Percentiles rank a stretch among this genome's conserved stretches.
These are phyloP conservation scores for Penicillium fimorum DNA, from an alignment of 495 filamentous ascomycete species.

Conservation along the genomic window DNA sequence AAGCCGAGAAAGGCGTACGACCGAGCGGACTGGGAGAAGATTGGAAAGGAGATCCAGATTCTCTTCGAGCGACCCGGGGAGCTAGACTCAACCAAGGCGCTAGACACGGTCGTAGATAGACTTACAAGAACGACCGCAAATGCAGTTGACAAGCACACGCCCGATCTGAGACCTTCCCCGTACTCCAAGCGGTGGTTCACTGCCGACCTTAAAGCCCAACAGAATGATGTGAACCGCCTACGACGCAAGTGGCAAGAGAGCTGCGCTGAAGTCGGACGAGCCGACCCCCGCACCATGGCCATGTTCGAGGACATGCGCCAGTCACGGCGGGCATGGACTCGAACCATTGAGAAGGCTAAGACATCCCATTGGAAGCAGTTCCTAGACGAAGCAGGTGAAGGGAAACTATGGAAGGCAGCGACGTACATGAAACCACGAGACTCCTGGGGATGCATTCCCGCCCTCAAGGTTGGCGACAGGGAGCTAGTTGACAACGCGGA, in stretches of 20 bases:
- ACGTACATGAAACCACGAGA: conserved; percentile 16
- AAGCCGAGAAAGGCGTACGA: conserved; percentile 24
- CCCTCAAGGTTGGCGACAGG: neutral
- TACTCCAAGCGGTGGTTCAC: conserved; percentile 9
- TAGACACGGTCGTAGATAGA: neutral
- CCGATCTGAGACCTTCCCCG: neutral
- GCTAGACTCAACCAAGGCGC: neutral
- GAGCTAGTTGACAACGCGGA: neutral
- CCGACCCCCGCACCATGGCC: neutral
- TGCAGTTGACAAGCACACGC: neutral
- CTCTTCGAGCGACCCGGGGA: neutral
- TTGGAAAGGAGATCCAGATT: conserved; percentile 10
- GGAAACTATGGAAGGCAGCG: conserved; percentile 22
- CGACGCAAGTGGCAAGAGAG: neutral
- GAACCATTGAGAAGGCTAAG: conserved; percentile 15
- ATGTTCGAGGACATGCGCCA: neutral
- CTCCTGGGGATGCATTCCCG: neutral
- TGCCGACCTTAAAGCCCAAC: neutral
- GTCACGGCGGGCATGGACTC: conserved; percentile 9
- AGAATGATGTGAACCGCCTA: neutral
- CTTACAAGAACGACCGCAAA: neutral
- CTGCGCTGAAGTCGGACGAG: neutral
- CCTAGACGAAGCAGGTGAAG: conserved; percentile 22
- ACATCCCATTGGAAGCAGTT: conserved; percentile 20
- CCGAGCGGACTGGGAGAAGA: conserved; percentile 26